Evolutionary conservation across 164 flowering plant species (phyloP), one percentile per base, ranked within the genome.

Genomic region (Piper betle): DNA sequence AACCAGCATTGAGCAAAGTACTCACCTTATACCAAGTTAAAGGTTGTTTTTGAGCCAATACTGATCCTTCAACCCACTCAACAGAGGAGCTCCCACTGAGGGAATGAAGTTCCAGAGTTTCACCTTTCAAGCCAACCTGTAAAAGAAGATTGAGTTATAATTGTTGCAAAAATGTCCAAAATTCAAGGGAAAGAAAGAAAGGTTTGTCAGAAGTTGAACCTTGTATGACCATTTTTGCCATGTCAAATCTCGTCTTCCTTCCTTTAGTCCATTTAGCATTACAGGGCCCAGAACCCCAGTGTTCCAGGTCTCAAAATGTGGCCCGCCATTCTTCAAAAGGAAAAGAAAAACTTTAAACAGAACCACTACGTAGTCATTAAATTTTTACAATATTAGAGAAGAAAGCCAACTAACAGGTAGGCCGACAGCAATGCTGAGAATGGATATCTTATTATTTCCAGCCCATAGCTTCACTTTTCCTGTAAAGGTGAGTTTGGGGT

Each of bases 231-330:
- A 94, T 69, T 82, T 83, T 75, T 81, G 84, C 74, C 77, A 73
- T 13, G 99, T 67, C 72, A 94, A 69, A 72, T 88, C 96, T 71
- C 88, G 73, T 64, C 73, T 79, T 16, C 96, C 93, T 55, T 84
- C 85, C 61, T 86, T 81, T 25, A 93, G 86, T 62, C 96, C 96
- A 38, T 67, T 73, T 68, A 94, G 69, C 37, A 80, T 74, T 46
- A 94, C 88, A 10, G 97, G 99, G n/a, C 99, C 99, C 64, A 91
- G 82, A 68, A 94, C 88, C 50, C 99, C 99, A 60, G 89, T 81
- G 75, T 94, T 88, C 92, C 94, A 84, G 54, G 81, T 78, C 81
- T 94, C 99, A 70, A 77, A 91, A 69, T 87, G 91, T 12, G 70
- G 59, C 1, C 96, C 97, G 33, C 88, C 80, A 73, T 94, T 94